A percentile compares a stretch with the other conserved stretches of the same genome.
These are phyloP conservation scores for Pseudogymnoascus pannorum DNA, from an alignment of 2,329 filamentous ascomycete species.

Conservation along the genomic window DNA sequence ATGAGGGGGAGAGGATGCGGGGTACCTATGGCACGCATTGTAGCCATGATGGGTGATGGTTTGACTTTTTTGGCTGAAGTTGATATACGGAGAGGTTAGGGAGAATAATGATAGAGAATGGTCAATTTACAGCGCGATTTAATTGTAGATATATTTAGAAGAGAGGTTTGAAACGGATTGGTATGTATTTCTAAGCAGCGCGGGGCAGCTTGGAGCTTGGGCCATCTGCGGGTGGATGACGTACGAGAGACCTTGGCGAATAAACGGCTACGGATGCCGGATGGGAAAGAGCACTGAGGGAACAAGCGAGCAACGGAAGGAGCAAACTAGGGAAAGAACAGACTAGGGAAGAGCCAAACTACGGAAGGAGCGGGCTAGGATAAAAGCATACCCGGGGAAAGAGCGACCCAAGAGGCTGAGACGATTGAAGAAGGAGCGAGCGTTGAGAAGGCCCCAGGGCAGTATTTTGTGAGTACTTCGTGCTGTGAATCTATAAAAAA, in stretches of 20 bases:
- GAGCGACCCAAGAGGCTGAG: neutral
- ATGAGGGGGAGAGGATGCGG: neutral
- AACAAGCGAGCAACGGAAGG: neutral
- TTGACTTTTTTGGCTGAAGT: neutral
- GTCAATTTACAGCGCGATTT: neutral
- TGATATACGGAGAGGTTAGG: neutral
- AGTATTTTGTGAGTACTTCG: neutral
- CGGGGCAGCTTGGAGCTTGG: constrained; percentile 4
- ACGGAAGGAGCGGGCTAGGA: neutral
- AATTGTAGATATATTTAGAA: neutral
- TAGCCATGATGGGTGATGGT: neutral
- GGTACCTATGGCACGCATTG: constrained; percentile 9
- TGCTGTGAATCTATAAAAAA: neutral
- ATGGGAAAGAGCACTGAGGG: neutral
- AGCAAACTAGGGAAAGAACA: neutral
- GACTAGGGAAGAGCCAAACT: neutral
- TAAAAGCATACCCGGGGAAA: neutral
- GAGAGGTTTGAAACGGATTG: neutral
- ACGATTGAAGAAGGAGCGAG: neutral
- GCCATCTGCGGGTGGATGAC: neutral
- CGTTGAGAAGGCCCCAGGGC: neutral
- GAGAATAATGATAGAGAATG: neutral
- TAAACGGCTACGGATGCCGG: neutral
- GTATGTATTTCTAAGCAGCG: neutral
- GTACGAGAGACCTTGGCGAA: neutral